A percentile compares a stretch with the other conserved stretches of the same genome.
These are phyloP conservation scores for Pseudocercospora musae DNA, from an alignment of 2,329 filamentous ascomycete genomes.

Conservation along the genomic window DNA sequence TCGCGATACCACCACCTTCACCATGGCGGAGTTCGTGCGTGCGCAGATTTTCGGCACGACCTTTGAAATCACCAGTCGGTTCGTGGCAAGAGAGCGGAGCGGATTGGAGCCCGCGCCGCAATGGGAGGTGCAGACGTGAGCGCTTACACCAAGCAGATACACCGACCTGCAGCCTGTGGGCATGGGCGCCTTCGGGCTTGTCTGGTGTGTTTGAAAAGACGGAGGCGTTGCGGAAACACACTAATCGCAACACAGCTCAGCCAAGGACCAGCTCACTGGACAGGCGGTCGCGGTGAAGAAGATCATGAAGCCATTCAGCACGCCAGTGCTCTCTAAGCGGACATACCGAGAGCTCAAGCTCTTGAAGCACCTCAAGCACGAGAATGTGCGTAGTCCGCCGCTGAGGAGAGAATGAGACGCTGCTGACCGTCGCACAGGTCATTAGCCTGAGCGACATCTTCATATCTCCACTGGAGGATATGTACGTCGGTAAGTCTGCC, in stretches of 20 bases:
- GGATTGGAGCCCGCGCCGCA: slow-evolving; percentile 9
- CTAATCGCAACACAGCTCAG: slow-evolving; percentile 62
- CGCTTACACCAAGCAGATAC: slow-evolving; percentile 60
- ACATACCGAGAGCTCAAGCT: slow-evolving; percentile 98
- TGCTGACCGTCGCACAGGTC: slow-evolving; percentile 53
- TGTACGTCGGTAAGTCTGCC: slow-evolving; percentile 56
- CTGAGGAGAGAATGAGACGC: background rate
- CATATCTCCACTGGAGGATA: slow-evolving; percentile 97
- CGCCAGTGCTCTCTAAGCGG: slow-evolving; percentile 94
- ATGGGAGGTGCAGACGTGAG: slow-evolving; percentile 8
- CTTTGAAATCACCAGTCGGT: slow-evolving; percentile 99
- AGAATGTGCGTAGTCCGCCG: slow-evolving; percentile 66
- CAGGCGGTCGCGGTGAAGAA: slow-evolving; percentile 99
- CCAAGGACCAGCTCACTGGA: slow-evolving; percentile 93
- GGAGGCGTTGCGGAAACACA: background rate
- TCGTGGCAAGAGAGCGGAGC: slow-evolving; percentile 32
- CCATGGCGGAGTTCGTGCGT: slow-evolving; percentile 97
- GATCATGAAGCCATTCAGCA: slow-evolving; percentile 99
- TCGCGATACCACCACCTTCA: slow-evolving; percentile 13
- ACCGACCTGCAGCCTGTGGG: slow-evolving; percentile 97
- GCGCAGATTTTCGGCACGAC: slow-evolving; percentile 99
- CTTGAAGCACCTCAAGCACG: slow-evolving; percentile 91
- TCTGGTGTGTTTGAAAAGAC: slow-evolving; percentile 66
- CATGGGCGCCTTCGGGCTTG: slow-evolving; percentile 97
- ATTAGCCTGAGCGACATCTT: slow-evolving; percentile 99